Conservation (phyloP, 371 early-diverging fungal genomes). For the Mycotypha africana region DNA sequence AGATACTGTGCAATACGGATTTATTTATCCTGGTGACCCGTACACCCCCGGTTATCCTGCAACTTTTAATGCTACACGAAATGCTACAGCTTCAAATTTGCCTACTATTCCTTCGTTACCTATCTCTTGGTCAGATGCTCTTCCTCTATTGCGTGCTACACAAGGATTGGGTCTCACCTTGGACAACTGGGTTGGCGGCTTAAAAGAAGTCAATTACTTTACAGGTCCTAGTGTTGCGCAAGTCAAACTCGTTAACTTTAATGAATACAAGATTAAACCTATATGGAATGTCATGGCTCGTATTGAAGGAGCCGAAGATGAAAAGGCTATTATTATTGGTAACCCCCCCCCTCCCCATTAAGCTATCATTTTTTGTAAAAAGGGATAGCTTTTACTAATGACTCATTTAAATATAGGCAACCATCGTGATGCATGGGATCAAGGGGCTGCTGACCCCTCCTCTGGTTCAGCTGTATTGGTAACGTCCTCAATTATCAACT, state of each 20-base stretch:
- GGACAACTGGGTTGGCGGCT: conserved; percentile 33
- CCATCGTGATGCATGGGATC: conserved; percentile 67
- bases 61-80: conserved; percentile 45
- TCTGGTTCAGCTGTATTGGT: conserved; percentile 59
- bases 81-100: conserved; percentile 34
- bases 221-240: conserved; percentile 49
- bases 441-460: conserved; percentile 63
- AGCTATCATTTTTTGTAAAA: too few relatives aligned
- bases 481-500: conserved; percentile 4
- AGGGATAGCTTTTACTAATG: too few relatives aligned
- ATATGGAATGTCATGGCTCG: conserved; percentile 62
- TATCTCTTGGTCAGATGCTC: conserved; percentile 60
- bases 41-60: conserved; percentile 61
- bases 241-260: conserved; percentile 48
- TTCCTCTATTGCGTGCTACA: conserved; percentile 48
- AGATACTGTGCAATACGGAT: conserved; percentile 51
- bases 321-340: conserved; percentile 53
- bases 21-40: conserved; percentile 58
- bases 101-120: conserved; percentile 63
- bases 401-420: too few relatives aligned
- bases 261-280: conserved; percentile 51
- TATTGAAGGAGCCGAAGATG: conserved; percentile 52
- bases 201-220: conserved; percentile 39
- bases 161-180: conserved; percentile 34
- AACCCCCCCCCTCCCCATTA: too few relatives aligned